Base-by-base conservation (phyloP, 768 basidiomycete genomes). In the Leccinum subgranulosum region DNA sequence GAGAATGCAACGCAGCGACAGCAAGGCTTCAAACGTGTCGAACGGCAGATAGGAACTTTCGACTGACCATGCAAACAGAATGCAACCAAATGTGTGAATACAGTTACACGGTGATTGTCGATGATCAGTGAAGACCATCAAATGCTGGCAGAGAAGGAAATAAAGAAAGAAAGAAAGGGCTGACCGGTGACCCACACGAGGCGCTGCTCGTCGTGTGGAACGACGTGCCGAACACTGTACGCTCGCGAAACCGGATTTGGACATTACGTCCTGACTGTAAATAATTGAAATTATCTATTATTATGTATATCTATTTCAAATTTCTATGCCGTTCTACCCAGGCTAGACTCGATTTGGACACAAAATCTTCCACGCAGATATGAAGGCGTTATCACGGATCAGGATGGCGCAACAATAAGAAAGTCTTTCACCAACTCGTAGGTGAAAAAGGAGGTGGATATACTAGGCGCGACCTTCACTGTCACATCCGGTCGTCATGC, bases 381-480 rank as follows among this genome's bases (percentile, higher is more conserved):
- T 43, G 19, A 49, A 25, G 19, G 25, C 11, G 43, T 25, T 56
- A 33, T 34, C 33, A 28, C 27, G 28, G 25, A 48, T 50, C 56
- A 48, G 52, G 57, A 65, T 2, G 54, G 25, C 56, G 75, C 68
- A 54, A 82, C 57, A 34, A 43, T 12, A 43, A 86, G 75, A 33
- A 78, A 58, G 23, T 82, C 81, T 59, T 79, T 82, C 58, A 82
- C 80, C 63, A 90, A 67, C 74, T 92, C 90, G 72, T 92, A 92
- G 12, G 84, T 88, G 76, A 89, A 91, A 69, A 92, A 92, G 31
- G 86, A 87, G 36, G 88, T 93, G 34, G 92, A 90, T 58, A 93
- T 93, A 68, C 89, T 91, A 19, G 92, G 92, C 1, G 91, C 87
- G n/a, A 93, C 92, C 70, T 94, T 93, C 59, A 94, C 91, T 92